These are phyloP conservation scores for Macrocystidia cucumis DNA, from an alignment of 1,284 basidiomycete species.

Conservation along the genomic window DNA sequence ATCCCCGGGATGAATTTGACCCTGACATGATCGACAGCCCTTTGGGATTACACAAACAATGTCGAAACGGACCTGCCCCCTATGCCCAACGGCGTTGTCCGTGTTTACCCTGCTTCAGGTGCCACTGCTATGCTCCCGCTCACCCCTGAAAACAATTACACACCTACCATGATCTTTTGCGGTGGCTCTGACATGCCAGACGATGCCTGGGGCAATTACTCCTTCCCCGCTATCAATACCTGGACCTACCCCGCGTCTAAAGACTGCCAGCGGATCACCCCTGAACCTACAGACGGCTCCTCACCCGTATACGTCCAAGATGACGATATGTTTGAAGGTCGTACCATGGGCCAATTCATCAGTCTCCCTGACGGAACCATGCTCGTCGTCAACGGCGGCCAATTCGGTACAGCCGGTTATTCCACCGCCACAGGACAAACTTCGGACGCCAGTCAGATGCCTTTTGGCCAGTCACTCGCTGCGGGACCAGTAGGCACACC, in stretches of 20 bases:
- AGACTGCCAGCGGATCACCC: conserved; percentile 71
- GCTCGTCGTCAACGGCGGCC: conserved; percentile 72
- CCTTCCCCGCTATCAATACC: conserved; percentile 58
- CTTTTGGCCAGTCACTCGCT: conserved; percentile 53
- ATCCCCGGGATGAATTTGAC: conserved; percentile 10
- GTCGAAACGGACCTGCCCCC: conserved; percentile 51
- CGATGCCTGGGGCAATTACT: conserved; percentile 66
- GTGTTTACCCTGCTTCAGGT: conserved; percentile 91
- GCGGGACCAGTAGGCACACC: conserved; percentile 59
- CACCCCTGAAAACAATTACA: conserved; percentile 85
- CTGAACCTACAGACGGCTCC: conserved; percentile 66
- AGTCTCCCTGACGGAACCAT: conserved; percentile 71
- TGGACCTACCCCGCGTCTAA: conserved; percentile 56
- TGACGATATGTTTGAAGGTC: conserved; percentile 69
- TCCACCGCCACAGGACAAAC: conserved; percentile 41
- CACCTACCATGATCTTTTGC: conserved; percentile 82
- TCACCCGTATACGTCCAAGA: conserved; percentile 49
- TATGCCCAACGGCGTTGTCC: conserved; percentile 62
- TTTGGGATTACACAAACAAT: conserved; percentile 59
- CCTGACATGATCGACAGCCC: conserved; percentile 26
- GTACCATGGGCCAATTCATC: conserved; percentile 88
- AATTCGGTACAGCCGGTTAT: conserved; percentile 73
- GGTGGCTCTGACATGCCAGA: conserved; percentile 77
- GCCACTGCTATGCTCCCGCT: conserved; percentile 88
- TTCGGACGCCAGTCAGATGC: conserved; percentile 37